Percentiles rank a stretch among this genome's conserved stretches.
These are phyloP conservation scores for Cicer judaicum DNA, from an alignment of 306 rosid species.

Conservation along the genomic window DNA sequence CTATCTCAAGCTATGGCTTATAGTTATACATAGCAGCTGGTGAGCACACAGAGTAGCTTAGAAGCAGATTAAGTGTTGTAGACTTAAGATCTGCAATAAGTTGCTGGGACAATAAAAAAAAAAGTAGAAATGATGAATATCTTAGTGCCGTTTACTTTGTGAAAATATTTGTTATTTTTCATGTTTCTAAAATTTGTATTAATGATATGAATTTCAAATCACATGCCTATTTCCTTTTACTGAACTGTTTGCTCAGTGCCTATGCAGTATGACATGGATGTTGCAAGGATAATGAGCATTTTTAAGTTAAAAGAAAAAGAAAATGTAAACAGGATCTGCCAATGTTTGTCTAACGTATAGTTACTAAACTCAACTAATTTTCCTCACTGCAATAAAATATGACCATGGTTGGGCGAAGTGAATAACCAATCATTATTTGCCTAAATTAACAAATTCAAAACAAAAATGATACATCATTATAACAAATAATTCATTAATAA, in stretches of 20 bases:
- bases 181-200: slow-evolving; percentile 14
- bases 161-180: background rate
- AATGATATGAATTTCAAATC: slow-evolving; percentile 11
- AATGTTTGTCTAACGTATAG: too few relatives aligned
- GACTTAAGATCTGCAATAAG: slow-evolving; percentile 24
- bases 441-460: too few relatives aligned
- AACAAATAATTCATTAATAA: too few relatives aligned
- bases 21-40: slow-evolving; percentile 31
- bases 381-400: too few relatives aligned
- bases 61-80: slow-evolving; percentile 5
- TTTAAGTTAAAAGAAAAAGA: background rate
- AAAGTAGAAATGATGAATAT: slow-evolving; percentile 3
- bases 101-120: slow-evolving; percentile 3
- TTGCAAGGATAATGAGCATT: background rate
- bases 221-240: background rate
- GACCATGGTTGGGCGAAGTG: too few relatives aligned
- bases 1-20: slow-evolving; percentile 41
- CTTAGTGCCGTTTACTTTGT: background rate
- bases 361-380: too few relatives aligned
- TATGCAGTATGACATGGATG: background rate
- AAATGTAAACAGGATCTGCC: too few relatives aligned
- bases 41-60: background rate
- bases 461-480: too few relatives aligned
- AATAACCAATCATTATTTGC: too few relatives aligned
- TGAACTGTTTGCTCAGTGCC: background rate